Percentiles rank a stretch among this genome's conserved stretches.
Evolutionary conservation across 2,329 filamentous ascomycete species (phyloP).

Genomic region (Didymosphaeria variabile): DNA sequence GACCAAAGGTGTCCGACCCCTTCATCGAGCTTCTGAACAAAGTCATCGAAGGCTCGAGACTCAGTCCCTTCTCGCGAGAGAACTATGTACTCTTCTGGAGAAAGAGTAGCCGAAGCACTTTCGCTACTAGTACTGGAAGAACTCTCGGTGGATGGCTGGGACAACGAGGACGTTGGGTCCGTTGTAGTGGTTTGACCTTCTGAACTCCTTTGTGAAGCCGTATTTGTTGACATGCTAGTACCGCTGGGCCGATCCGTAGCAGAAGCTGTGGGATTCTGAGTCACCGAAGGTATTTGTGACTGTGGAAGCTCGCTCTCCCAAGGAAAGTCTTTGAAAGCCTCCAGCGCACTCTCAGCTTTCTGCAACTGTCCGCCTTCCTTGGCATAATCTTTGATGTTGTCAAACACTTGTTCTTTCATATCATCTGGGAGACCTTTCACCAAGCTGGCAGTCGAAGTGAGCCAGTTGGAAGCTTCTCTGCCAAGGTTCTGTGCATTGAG

Average conservation of each 20-base stretch:
- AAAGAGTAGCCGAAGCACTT: neutral
- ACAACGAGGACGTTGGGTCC: neutral
- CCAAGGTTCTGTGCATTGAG: constrained; percentile 20
- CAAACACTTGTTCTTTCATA: constrained; percentile 10
- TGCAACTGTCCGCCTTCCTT: constrained; percentile 17
- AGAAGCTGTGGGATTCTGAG: constrained; percentile 4
- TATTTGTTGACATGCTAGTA: constrained; percentile 2
- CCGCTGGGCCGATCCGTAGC: neutral
- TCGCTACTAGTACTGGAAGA: neutral
- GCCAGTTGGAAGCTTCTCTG: constrained; percentile 21
- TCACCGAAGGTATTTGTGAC: constrained; percentile 11
- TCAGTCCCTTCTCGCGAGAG: constrained; percentile 9
- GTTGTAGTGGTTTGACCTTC: constrained; percentile 5
- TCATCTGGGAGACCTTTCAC: constrained; percentile 20
- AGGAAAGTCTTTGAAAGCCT: constrained; percentile 24
- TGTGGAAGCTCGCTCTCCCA: constrained; percentile 22
- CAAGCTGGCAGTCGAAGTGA: constrained; percentile 22
- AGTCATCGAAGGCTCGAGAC: constrained; percentile 15
- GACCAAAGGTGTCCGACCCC: constrained; percentile 6
- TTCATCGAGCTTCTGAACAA: constrained; percentile 20
- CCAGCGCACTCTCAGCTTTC: constrained; percentile 17
- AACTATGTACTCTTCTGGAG: neutral
- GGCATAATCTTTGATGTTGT: constrained; percentile 18
- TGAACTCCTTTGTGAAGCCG: constrained; percentile 1
- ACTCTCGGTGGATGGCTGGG: neutral